Evolutionary conservation across 768 basidiomycete species (phyloP).

Genomic region (Trametopsis cervina): DNA sequence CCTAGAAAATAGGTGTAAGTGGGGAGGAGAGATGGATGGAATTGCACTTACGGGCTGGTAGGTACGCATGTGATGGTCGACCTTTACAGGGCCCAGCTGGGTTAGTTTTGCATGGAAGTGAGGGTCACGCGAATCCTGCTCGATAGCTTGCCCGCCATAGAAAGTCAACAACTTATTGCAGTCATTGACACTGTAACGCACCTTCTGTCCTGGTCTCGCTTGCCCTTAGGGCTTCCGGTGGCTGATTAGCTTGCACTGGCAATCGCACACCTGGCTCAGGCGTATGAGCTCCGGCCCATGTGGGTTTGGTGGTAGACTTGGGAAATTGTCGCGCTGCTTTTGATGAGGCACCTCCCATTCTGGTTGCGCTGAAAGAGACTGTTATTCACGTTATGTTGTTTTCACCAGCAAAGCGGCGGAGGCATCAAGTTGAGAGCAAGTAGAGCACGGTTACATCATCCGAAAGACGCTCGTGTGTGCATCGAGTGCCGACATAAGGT

Average conservation of each 20-base stretch:
- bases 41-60: constrained; percentile 37
- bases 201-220: constrained; percentile 50
- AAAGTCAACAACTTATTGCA: background rate
- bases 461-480: too few species aligned
- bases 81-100: constrained; percentile 59
- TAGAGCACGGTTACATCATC: too few species aligned
- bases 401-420: too few species aligned
- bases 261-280: constrained; percentile 16
- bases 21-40: background rate
- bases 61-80: constrained; percentile 56
- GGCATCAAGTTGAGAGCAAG: too few species aligned
- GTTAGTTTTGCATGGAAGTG: constrained; percentile 61
- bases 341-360: constrained; percentile 58
- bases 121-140: constrained; percentile 62
- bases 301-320: constrained; percentile 28
- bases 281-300: constrained; percentile 43
- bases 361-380: too few species aligned
- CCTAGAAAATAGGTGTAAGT: constrained; percentile 2
- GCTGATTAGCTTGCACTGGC: constrained; percentile 11
- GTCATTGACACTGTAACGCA: too few species aligned
- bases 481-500: too few species aligned
- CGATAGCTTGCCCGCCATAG: constrained; percentile 38
- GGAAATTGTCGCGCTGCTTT: constrained; percentile 55
- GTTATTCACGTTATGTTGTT: too few species aligned
- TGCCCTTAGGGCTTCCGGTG: constrained; percentile 23